Percentiles rank a stretch among this genome's conserved stretches.
phyloP scores from a whole-genome alignment of 108 stramenopile species.

The Thalassiosira profunda region DNA sequence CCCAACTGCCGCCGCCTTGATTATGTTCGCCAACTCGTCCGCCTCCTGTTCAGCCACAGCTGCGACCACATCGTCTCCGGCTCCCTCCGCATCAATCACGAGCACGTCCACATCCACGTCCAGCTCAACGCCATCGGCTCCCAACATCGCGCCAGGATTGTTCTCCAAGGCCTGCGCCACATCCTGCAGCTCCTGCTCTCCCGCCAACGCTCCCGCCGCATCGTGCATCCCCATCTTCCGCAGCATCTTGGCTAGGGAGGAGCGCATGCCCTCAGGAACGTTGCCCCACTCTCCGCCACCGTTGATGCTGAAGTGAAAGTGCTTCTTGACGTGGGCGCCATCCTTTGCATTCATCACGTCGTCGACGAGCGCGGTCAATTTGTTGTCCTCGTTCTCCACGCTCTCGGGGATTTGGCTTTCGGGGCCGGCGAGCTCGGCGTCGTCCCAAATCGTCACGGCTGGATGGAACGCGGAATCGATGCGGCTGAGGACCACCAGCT shows the following conservation, averaged over 20 bases:
- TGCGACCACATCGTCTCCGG: background rate
- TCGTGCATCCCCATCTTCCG: constrained; percentile 11
- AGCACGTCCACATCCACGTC: constrained; percentile 2
- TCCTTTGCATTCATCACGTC: constrained; percentile 4
- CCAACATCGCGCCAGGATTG: background rate
- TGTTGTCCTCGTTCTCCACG: constrained; percentile 1
- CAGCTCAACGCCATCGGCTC: constrained; percentile 13
- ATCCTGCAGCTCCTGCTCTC: background rate
- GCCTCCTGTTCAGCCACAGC: background rate
- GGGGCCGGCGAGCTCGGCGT: background rate
- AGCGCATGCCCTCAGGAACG: background rate
- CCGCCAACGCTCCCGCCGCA: background rate
- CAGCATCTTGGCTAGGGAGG: background rate
- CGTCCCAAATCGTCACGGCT: constrained; percentile 24
- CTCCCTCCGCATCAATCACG: background rate
- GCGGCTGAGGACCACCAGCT: constrained; percentile 58
- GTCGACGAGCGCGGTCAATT: constrained; percentile 11
- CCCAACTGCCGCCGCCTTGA: constrained; percentile 30
- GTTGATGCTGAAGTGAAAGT: constrained; percentile 1
- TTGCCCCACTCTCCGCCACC: background rate
- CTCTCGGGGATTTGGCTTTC: background rate
- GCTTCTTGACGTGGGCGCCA: background rate
- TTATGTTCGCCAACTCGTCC: constrained; percentile 12
- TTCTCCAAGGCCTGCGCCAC: background rate
- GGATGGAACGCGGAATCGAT: constrained; percentile 72